Evolutionary conservation across 2,329 filamentous ascomycete species (phyloP).

Genomic region (Nigrospora sphaerica): DNA sequence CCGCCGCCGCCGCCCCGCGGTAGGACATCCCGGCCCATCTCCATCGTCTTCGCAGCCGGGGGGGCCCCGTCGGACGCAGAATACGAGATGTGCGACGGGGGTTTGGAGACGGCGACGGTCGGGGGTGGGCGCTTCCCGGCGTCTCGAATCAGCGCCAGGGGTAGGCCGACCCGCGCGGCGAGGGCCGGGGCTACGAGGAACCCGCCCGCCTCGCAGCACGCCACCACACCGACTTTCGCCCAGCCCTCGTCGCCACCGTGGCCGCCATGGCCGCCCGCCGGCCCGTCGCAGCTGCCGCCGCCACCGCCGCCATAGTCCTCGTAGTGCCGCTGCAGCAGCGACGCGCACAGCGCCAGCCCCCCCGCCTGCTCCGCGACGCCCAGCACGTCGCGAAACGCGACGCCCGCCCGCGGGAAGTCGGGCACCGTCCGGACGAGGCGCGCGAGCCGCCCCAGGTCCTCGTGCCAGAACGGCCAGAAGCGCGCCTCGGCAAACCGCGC

Average conservation of each 20-base stretch:
- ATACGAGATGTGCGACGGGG: slow-evolving; percentile 46
- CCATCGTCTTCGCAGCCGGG: slow-evolving; percentile 25
- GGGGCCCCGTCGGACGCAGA: slow-evolving; percentile 8
- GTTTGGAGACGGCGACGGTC: slow-evolving; percentile 38
- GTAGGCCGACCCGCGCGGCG: slow-evolving; percentile 29
- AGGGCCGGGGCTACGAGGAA: slow-evolving; percentile 48
- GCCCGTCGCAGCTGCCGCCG: no score
- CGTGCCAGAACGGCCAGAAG: slow-evolving; percentile 38
- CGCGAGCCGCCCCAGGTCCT: slow-evolving; percentile 36
- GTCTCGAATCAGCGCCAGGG: slow-evolving; percentile 44
- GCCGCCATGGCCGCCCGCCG: no score
- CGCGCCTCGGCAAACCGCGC: slow-evolving; percentile 30
- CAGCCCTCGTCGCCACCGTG: slow-evolving; percentile 27
- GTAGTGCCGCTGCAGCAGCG: slow-evolving; percentile 40
- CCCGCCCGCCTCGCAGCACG: slow-evolving; percentile 50
- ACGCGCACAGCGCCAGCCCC: slow-evolving; percentile 43
- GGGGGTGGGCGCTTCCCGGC: slow-evolving; percentile 54
- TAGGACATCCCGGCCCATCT: slow-evolving; percentile 39
- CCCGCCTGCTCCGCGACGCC: slow-evolving; percentile 42
- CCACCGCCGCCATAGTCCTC: not conserved
- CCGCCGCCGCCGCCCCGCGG: slow-evolving; percentile 3
- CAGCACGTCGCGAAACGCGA: slow-evolving; percentile 53
- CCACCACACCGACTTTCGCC: slow-evolving; percentile 36
- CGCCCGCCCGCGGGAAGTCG: slow-evolving; percentile 41
- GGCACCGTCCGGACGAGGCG: slow-evolving; percentile 41